Conservation (phyloP, 2,329 filamentous ascomycete species). For the Trichophyton benhamiae region DNA sequence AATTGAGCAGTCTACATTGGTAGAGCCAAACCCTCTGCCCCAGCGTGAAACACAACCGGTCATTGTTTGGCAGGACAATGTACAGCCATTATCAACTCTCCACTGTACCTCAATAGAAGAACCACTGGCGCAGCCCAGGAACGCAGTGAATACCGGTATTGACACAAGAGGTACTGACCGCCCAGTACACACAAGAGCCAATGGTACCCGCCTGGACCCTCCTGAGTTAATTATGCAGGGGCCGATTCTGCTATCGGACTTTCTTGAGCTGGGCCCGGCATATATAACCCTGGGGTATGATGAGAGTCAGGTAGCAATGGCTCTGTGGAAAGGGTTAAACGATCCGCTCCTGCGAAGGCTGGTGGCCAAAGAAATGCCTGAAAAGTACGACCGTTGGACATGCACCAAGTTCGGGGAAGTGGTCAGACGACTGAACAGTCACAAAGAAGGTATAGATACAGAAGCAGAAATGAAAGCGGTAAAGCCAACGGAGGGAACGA, state of each 20-base stretch:
- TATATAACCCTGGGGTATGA: conserved; percentile 12
- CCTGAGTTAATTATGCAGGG: conserved; percentile 14
- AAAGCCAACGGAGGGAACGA: conserved; percentile 4
- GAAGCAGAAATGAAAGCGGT: not conserved
- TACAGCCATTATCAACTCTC: not conserved
- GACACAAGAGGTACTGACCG: not conserved
- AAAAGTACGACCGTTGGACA: conserved; percentile 17
- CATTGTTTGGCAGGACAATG: not conserved
- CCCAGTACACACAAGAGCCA: not conserved
- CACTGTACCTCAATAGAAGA: not conserved
- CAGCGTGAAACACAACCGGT: not conserved
- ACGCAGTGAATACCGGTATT: not conserved
- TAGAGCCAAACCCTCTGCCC: not conserved
- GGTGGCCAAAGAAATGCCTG: conserved; percentile 10
- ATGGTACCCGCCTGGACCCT: not conserved
- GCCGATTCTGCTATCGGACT: conserved; percentile 16
- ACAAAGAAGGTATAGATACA: not conserved
- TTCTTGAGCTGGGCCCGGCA: conserved; percentile 18
- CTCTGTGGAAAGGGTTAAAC: conserved; percentile 24
- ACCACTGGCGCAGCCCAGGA: not conserved
- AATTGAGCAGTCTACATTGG: not conserved
- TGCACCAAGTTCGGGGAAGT: conserved; percentile 16
- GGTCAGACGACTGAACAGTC: not conserved
- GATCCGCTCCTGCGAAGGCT: conserved; percentile 12
- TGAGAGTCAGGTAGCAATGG: conserved; percentile 18